phyloP scores from a whole-genome alignment of 2,329 filamentous ascomycete genomes.

The Fusarium pseudoanthophilum region DNA sequence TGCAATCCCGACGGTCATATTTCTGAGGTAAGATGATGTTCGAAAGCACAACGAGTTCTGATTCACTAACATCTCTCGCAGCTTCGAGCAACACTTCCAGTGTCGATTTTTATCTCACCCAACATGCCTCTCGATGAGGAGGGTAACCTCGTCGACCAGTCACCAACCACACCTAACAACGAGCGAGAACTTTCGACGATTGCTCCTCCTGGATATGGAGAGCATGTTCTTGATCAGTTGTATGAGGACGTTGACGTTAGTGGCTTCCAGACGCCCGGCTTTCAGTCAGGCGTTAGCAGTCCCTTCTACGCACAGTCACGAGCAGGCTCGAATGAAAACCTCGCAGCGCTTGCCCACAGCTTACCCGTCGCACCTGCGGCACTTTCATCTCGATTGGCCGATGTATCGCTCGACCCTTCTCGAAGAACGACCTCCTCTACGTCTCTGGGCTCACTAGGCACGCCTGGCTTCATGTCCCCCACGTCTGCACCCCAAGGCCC shows the following conservation, averaged over 20 bases:
- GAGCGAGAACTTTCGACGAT: conserved; percentile 69
- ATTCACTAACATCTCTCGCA: conserved; percentile 46
- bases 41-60: background rate
- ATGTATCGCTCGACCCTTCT: conserved; percentile 66
- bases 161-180: conserved; percentile 55
- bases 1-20: conserved; percentile 95
- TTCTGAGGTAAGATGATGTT: conserved; percentile 73
- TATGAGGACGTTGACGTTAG: conserved; percentile 87
- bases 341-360: conserved; percentile 60
- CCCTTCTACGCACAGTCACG: conserved; percentile 79
- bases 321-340: conserved; percentile 82
- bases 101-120: conserved; percentile 95
- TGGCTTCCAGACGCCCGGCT: conserved; percentile 82
- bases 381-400: conserved; percentile 75
- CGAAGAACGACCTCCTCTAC: conserved; percentile 59
- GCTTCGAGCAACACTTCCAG: conserved; percentile 88
- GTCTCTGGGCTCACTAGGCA: conserved; percentile 55
- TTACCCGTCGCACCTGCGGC: conserved; percentile 58
- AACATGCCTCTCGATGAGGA: conserved; percentile 90
- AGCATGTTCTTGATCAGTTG: conserved; percentile 88
- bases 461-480: conserved; percentile 58
- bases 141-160: conserved; percentile 77
- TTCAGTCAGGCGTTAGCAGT: conserved; percentile 79
- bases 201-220: conserved; percentile 92
- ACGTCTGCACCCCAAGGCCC: conserved; percentile 51